Percentiles rank a stretch among this genome's conserved stretches.
Conservation (phyloP, 108 stramenopile species). For the Hondaea fermentalgiana region DNA sequence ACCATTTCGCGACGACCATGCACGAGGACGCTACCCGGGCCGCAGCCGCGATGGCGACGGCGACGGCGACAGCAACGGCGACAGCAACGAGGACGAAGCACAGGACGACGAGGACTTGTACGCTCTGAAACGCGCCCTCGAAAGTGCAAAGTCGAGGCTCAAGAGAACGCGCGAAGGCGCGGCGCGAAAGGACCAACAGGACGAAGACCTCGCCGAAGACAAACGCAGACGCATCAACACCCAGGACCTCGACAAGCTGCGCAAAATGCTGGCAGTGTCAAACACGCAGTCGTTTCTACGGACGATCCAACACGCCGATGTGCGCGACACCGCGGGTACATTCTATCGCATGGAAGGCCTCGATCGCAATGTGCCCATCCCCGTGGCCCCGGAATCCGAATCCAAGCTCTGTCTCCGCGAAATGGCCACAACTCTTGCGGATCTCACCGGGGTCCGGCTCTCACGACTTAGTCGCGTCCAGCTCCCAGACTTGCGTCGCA, state of each 20-base stretch:
- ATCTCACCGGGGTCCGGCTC: background rate
- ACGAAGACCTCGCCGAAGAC: background rate
- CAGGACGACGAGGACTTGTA: background rate
- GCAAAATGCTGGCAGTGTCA: background rate
- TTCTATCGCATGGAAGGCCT: background rate
- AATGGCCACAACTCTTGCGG: background rate
- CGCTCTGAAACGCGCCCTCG: background rate
- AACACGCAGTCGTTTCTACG: background rate
- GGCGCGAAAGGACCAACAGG: background rate
- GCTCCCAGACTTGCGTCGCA: background rate
- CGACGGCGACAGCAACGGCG: background rate
- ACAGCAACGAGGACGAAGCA: background rate
- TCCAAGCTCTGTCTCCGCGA: background rate
- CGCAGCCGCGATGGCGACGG: background rate
- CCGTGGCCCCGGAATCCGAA: background rate
- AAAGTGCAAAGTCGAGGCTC: background rate
- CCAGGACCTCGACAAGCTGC: background rate
- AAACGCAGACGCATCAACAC: background rate
- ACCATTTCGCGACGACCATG: background rate
- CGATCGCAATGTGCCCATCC: background rate
- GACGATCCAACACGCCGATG: background rate
- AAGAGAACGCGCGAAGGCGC: background rate
- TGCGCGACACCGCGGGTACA: background rate
- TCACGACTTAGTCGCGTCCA: background rate
- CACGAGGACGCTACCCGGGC: background rate